A percentile compares a stretch with the other conserved stretches of the same genome.
phyloP scores from a whole-genome alignment of 306 rosid species.

The Glycyrrhiza uralensis region DNA sequence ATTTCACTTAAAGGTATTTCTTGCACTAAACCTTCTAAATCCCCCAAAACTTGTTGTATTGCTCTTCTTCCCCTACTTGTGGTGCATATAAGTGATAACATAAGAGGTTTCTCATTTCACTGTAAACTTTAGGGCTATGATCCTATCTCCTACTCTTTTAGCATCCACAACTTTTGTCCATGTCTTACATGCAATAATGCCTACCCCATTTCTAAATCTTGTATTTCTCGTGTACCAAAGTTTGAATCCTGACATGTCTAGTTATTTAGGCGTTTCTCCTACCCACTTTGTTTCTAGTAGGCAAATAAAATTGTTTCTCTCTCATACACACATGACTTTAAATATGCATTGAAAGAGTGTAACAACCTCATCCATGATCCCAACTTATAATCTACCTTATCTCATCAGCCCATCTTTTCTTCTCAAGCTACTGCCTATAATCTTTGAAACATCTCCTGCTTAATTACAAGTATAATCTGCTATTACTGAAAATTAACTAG shows the following conservation, averaged over 20 bases:
- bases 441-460: neutral
- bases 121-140: neutral
- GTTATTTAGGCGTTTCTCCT: neutral
- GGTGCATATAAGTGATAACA: neutral
- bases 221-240: neutral
- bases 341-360: neutral
- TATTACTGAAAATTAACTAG: neutral
- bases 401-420: neutral
- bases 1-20: too few relatives aligned
- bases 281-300: neutral
- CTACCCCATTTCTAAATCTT: neutral
- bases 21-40: too few relatives aligned
- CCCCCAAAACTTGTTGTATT: neutral
- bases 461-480: neutral
- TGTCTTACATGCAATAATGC: neutral
- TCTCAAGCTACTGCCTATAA: slow-evolving; percentile 5
- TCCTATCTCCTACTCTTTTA: neutral
- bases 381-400: neutral
- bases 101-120: neutral
- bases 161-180: neutral
- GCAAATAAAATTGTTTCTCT: neutral
- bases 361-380: neutral
- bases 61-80: neutral
- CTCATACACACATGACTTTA: neutral
- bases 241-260: neutral